Evolutionary conservation across 768 basidiomycete genomes (phyloP).

Genomic region (Pulveroboletus sp.): DNA sequence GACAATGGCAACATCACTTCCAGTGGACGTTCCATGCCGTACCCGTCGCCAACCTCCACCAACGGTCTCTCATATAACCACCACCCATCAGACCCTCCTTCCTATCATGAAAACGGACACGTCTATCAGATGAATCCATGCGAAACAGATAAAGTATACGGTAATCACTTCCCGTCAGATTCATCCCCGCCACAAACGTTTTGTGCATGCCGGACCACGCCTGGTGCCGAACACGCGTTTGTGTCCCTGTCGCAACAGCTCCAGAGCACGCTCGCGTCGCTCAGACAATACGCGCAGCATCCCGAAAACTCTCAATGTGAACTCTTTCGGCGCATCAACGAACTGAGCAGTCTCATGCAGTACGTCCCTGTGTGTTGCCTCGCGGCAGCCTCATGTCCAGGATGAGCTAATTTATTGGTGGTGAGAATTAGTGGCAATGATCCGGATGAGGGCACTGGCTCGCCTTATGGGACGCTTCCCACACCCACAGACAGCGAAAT

Average conservation of each 20-base stretch:
- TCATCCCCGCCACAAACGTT: constrained; percentile 35
- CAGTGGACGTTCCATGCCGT: constrained; percentile 30
- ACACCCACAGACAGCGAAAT: constrained; percentile 62
- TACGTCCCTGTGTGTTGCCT: constrained; percentile 39
- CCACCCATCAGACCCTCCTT: constrained; percentile 30
- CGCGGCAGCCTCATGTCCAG: constrained; percentile 30
- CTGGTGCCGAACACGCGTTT: constrained; percentile 54
- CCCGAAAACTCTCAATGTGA: constrained; percentile 49
- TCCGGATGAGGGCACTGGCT: constrained; percentile 41
- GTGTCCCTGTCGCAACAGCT: constrained; percentile 61
- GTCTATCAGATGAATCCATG: constrained; percentile 35
- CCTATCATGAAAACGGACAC: constrained; percentile 33
- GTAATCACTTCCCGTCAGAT: constrained; percentile 29
- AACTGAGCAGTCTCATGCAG: constrained; percentile 63
- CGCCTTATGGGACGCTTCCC: constrained; percentile 50
- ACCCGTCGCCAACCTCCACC: constrained; percentile 31
- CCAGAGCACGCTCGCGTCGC: constrained; percentile 48
- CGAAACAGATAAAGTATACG: constrained; percentile 32
- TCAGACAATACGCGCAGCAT: constrained; percentile 61
- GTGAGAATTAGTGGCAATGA: constrained; percentile 47
- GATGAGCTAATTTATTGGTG: constrained; percentile 29
- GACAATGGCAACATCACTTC: constrained; percentile 27
- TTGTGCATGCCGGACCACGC: constrained; percentile 62
- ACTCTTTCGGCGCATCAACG: constrained; percentile 54
- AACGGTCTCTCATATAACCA: constrained; percentile 32